Evolutionary conservation across 805 yeast genomes (phyloP).

Genomic region (Debaryomyces hansenii): DNA sequence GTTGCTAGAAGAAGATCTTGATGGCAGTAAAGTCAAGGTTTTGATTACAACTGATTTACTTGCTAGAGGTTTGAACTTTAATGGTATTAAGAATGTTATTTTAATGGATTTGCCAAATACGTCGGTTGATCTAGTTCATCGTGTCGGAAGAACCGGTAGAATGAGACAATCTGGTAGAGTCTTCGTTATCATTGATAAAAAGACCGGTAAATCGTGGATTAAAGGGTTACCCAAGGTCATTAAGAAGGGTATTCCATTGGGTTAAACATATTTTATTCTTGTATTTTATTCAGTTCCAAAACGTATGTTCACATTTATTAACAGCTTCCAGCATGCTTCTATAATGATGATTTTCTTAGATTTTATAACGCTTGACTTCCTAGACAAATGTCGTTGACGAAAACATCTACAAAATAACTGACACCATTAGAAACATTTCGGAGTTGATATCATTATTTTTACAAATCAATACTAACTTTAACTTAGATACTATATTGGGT

Average conservation of each 20-base stretch:
- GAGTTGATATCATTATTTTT: too few relatives aligned
- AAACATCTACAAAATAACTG: background rate
- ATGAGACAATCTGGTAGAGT: constrained; percentile 89
- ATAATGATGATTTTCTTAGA: constrained; percentile 1
- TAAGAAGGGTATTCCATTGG: constrained; percentile 45
- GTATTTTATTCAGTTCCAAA: background rate
- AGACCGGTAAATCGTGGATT: constrained; percentile 72
- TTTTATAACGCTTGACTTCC: constrained; percentile 5
- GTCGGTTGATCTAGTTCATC: constrained; percentile 82
- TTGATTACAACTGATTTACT: constrained; percentile 85
- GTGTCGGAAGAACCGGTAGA: constrained; percentile 94
- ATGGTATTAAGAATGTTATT: constrained; percentile 76
- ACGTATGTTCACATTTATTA: background rate
- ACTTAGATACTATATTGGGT: too few relatives aligned
- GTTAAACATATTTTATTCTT: constrained; percentile 12
- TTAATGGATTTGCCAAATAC: constrained; percentile 83
- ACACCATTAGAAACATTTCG: background rate
- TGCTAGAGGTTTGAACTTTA: constrained; percentile 88
- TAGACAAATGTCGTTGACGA: constrained; percentile 3
- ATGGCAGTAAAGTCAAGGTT: constrained; percentile 51
- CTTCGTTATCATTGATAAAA: constrained; percentile 71
- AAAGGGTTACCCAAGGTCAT: constrained; percentile 75
- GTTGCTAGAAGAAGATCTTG: constrained; percentile 31
- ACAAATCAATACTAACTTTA: too few relatives aligned
- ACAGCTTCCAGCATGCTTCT: background rate